Evolutionary conservation across 2,329 filamentous ascomycete species (phyloP).

Genomic region (Plenodomus lindquistii): DNA sequence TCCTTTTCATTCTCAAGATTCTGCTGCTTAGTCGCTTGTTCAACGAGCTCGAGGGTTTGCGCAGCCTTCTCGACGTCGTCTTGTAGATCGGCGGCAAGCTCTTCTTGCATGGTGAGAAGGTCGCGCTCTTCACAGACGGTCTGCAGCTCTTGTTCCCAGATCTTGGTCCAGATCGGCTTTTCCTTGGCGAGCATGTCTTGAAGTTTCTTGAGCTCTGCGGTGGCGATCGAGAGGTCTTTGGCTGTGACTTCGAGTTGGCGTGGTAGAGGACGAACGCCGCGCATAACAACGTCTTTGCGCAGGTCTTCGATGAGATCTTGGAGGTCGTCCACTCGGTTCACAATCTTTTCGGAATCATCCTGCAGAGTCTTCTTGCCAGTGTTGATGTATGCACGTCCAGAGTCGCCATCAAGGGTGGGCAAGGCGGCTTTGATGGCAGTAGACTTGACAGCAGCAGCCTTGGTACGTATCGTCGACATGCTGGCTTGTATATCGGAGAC

Average conservation of each 20-base stretch:
- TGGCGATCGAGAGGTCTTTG: slow-evolving; percentile 81
- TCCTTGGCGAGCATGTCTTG: slow-evolving; percentile 89
- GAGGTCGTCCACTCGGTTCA: slow-evolving; percentile 92
- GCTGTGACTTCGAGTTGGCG: slow-evolving; percentile 86
- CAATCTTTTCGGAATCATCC: slow-evolving; percentile 85
- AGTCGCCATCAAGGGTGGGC: slow-evolving; percentile 73
- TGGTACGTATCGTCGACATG: slow-evolving; percentile 80
- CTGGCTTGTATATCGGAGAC: slow-evolving; percentile 85
- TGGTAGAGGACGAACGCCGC: slow-evolving; percentile 87
- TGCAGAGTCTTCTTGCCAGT: slow-evolving; percentile 85
- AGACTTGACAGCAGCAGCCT: slow-evolving; percentile 79
- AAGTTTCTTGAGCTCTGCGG: slow-evolving; percentile 88
- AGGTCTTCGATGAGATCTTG: slow-evolving; percentile 96
- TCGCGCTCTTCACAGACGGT: slow-evolving; percentile 95
- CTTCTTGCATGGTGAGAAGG: slow-evolving; percentile 93
- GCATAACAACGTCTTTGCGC: slow-evolving; percentile 92
- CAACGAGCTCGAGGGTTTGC: slow-evolving; percentile 91
- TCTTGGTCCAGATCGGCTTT: slow-evolving; percentile 98
- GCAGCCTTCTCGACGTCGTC: slow-evolving; percentile 94
- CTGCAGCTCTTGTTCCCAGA: slow-evolving; percentile 97
- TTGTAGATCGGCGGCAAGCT: slow-evolving; percentile 86
- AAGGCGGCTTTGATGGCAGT: slow-evolving; percentile 71
- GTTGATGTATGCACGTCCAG: slow-evolving; percentile 84
- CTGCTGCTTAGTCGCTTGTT: slow-evolving; percentile 98
- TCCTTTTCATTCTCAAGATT: slow-evolving; percentile 72